Percentiles rank a stretch among this genome's conserved stretches.
phyloP scores from a whole-genome alignment of 2,329 filamentous ascomycete species.

The Akanthomyces dipterigenus region DNA sequence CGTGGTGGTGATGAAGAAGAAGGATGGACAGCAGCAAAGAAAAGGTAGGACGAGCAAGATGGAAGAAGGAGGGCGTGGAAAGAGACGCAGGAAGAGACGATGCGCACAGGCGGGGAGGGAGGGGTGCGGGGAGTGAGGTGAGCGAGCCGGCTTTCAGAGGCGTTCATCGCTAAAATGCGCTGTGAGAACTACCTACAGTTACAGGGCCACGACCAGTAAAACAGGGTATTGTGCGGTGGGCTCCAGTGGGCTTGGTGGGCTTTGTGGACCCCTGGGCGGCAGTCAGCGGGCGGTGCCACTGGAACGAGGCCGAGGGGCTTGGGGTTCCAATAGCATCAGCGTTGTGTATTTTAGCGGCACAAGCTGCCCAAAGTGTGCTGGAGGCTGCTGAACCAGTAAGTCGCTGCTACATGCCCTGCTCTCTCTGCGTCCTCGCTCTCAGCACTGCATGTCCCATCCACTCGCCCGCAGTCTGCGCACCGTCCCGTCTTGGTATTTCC shows the following conservation, averaged over 20 bases:
- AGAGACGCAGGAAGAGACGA: neutral
- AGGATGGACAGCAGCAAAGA: neutral
- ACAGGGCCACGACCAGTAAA: neutral
- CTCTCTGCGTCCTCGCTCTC: neutral
- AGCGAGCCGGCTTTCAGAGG: neutral
- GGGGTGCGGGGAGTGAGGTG: neutral
- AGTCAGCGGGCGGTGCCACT: neutral
- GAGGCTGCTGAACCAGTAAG: neutral
- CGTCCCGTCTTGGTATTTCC: neutral
- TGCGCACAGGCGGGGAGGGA: neutral
- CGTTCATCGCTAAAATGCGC: neutral
- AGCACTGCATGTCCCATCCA: neutral
- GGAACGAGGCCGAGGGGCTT: neutral
- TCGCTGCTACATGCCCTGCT: neutral
- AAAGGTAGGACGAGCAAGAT: neutral
- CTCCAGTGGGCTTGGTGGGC: neutral
- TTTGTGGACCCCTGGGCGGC: neutral
- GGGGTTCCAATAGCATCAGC: neutral
- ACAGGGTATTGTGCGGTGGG: neutral
- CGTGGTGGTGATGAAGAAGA: neutral
- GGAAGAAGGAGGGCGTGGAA: neutral
- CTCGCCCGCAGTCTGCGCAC: neutral
- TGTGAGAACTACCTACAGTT: neutral
- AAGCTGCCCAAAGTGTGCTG: too few relatives aligned
- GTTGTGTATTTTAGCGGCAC: neutral